Evolutionary conservation across 768 basidiomycete genomes (phyloP), one percentile per base, ranked within the genome.

Genomic region (Mycena belliarum): DNA sequence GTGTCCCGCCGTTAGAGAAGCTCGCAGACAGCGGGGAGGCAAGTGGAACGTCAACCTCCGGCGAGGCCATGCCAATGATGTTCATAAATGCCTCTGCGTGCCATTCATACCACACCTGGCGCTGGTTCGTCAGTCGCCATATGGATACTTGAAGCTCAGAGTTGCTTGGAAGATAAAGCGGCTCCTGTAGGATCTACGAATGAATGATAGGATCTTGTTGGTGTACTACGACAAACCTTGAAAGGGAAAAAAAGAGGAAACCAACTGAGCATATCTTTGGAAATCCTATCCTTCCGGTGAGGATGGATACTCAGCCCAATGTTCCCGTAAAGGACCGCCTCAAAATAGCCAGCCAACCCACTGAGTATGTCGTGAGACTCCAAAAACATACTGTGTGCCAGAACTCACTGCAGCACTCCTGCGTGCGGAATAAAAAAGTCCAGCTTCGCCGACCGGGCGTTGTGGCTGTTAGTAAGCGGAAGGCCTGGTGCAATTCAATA

Each of bases 91-190:
- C 88, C 67, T 98, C 95, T 0, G 94, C 95, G 68, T 90, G 88
- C 97, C 97, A 99, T 73, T 98, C 97, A 73, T 98, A 98, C 97
- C 97, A 99, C 15, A 99, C 91, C 64, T 90, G 88, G 18, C 86
- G 84, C 54, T 88, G 82, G 71, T 91, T 91, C 2, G 94, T 96
- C 61, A 97, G 74, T 24, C 97, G 87, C 95, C 97, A 99, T 25
- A 99, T 84, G 23, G 90, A 90, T 5, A 98, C 92, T 58, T 93
- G 89, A 14, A 99, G 76, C 68, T 99, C 97, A 18, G 92, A 89
- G 67, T 93, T 89, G 65, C 88, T 87, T 15, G 97, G 97, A 0
- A 98, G 81, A 69, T 97, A 98, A 5, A 99, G 73, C 0, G 97
- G 93, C 65, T 97, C 93, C 93, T 97, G n/a, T n/a, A 65, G 33